A percentile compares a stretch with the other conserved stretches of the same genome.
These are phyloP conservation scores for Sordariomycetes sp. DNA, from an alignment of 2,329 filamentous ascomycete genomes.

Conservation along the genomic window DNA sequence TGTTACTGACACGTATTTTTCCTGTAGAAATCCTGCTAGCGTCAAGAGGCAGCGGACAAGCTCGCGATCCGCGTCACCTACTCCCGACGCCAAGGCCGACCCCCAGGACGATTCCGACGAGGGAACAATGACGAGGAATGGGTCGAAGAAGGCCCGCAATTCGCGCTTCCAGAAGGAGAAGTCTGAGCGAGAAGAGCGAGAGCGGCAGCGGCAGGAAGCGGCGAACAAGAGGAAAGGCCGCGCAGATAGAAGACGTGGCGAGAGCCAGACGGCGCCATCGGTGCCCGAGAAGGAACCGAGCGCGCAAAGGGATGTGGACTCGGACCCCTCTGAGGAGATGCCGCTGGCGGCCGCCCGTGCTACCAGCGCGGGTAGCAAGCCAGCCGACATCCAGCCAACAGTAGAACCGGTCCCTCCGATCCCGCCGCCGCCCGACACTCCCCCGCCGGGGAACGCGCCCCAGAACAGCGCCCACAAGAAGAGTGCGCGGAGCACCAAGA, in stretches of 20 bases:
- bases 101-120: conserved; percentile 63
- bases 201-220: conserved; percentile 62
- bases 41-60: conserved; percentile 76
- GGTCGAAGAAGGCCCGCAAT: conserved; percentile 48
- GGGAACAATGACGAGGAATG: conserved; percentile 40
- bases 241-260: conserved; percentile 67
- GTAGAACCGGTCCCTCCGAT: conserved; percentile 26
- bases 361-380: conserved; percentile 14
- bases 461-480: conserved; percentile 46
- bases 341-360: conserved; percentile 31
- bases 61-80: conserved; percentile 60
- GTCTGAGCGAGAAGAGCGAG: conserved; percentile 62
- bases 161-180: conserved; percentile 51
- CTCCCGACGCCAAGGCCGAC: conserved; percentile 34
- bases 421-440: conserved; percentile 34
- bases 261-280: conserved; percentile 45
- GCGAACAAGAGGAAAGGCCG: conserved; percentile 73
- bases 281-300: conserved; percentile 16
- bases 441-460: conserved; percentile 26
- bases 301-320: conserved; percentile 43
- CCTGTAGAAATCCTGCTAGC: conserved; percentile 17
- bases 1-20: neutral
- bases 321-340: conserved; percentile 60
- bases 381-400: conserved; percentile 13
- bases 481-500: conserved; percentile 48